A percentile compares a stretch with the other conserved stretches of the same genome.
Conservation (phyloP, 1,284 basidiomycete species). For the Sphaerobolus stellatus region DNA sequence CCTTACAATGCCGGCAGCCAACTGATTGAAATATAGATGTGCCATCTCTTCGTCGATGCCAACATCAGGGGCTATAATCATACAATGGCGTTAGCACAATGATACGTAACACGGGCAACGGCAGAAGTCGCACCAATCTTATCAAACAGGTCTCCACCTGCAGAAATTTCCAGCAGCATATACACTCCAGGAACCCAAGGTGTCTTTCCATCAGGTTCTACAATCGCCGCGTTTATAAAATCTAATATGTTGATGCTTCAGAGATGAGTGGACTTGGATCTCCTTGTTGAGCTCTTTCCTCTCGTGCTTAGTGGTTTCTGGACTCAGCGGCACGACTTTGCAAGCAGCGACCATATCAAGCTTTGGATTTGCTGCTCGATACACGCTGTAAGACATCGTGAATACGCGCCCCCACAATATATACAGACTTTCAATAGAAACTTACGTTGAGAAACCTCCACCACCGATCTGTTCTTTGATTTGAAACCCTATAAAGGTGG, state of each 20-base stretch:
- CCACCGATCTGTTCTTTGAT: constrained; percentile 77
- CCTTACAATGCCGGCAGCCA: constrained; percentile 77
- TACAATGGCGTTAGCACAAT: not conserved
- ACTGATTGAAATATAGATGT: constrained; percentile 89
- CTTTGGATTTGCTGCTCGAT: constrained; percentile 71
- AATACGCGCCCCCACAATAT: not conserved
- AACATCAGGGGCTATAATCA: constrained; percentile 70
- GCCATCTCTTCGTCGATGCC: constrained; percentile 88
- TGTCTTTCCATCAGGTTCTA: constrained; percentile 63
- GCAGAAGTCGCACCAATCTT: constrained; percentile 97
- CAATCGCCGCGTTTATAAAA: constrained; percentile 75
- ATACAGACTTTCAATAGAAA: not conserved
- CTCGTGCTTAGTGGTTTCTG: constrained; percentile 58
- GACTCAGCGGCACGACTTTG: constrained; percentile 73
- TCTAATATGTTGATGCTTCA: constrained; percentile 89
- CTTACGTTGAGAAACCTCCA: constrained; percentile 81
- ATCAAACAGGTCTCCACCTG: constrained; percentile 95
- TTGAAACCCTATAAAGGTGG: constrained; percentile 55
- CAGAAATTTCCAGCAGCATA: constrained; percentile 90
- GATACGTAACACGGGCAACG: constrained; percentile 18
- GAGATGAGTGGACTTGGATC: constrained; percentile 83
- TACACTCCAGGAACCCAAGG: constrained; percentile 80
- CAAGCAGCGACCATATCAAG: constrained; percentile 75
- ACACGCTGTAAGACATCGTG: constrained; percentile 57
- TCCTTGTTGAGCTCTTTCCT: constrained; percentile 89